Evolutionary conservation across 306 rosid species (phyloP).

Genomic region (Fragaria vesca): DNA sequence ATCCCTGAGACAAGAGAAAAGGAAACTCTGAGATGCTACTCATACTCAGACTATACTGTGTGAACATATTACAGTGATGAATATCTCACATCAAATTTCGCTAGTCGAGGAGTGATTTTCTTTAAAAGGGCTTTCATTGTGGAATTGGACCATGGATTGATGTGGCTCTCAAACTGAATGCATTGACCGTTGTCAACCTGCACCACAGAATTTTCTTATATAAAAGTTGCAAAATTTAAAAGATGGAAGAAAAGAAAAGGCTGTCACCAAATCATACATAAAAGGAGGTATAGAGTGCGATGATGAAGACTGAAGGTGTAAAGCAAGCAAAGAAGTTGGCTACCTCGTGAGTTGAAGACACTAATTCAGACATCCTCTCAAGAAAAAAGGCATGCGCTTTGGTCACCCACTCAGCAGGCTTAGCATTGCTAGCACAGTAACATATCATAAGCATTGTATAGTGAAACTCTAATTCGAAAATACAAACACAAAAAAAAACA

Average conservation of each 20-base stretch:
- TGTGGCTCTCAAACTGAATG: conserved; percentile 25
- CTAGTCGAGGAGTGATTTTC: conserved; percentile 48
- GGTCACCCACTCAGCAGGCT: conserved; percentile 68
- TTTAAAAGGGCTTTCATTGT: conserved; percentile 44
- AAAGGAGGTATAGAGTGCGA: neutral
- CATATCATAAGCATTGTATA: conserved; percentile 11
- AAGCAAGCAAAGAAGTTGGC: neutral
- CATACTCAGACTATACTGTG: conserved; percentile 11
- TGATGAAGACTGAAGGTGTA: too few relatives aligned
- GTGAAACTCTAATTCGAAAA: neutral
- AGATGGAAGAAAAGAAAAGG: neutral
- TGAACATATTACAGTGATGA: conserved; percentile 20
- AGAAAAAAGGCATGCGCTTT: conserved; percentile 64
- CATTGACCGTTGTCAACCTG: conserved; percentile 48
- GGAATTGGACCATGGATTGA: conserved; percentile 85
- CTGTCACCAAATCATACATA: neutral
- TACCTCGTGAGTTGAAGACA: conserved; percentile 48
- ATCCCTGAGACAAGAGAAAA: conserved; percentile 59
- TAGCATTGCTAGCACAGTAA: conserved; percentile 59
- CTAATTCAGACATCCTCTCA: conserved; percentile 54
- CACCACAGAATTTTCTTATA: conserved; percentile 10
- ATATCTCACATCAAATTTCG: conserved; percentile 55
- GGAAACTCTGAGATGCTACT: conserved; percentile 7
- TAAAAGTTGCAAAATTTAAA: neutral
- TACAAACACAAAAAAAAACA: conserved; percentile 3